Evolutionary conservation across 208 protist species (phyloP), one percentile per base, ranked within the genome.

Genomic region (Trypanosoma melophagium): DNA sequence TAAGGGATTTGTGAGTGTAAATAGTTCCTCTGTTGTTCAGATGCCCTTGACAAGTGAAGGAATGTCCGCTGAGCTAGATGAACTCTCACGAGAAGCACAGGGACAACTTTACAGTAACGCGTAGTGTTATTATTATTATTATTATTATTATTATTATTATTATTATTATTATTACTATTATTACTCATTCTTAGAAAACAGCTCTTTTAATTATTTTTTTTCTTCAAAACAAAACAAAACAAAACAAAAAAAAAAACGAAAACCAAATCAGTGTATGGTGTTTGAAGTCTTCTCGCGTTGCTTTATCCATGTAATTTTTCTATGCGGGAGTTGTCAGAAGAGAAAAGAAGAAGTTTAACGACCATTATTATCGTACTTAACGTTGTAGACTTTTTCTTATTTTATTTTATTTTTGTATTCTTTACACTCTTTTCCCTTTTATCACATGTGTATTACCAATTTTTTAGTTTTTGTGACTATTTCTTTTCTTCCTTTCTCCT

Each of bases 11-110:
- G 69, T 92, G 40, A 90, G 80, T 60, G 89, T 95, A 51, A 95
- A 95, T 76, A 91, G 84, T 71, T 83, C 79, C 38, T 86, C 84
- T 10, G 62, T 90, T 45, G 86, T 90, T 52, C 83, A 89, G 62
- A 74, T 79, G 24, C 76, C 80, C 12, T 74, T 93, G 51, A 83
- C 70, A 53, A 38, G 40, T 58, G 45, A 49, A 31, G 69, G 53
- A 14, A 10, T 31, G 38, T 71, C 66, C 12, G 59, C 24, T 4
- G 73, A 66, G 62, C 19, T 85, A 42, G 58, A 67, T 10, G 66
- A 73, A 58, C 51, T 79, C 35, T 72, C 77, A 47, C 68, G 60
- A 50, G 59, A 71, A 17, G 78, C 80, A 9, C 76, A 77, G 69
- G 47, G 77, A 64, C 71, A 86, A 53, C 61, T 66, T 44, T 70